Evolutionary conservation across 176 grass and related monocot genomes (phyloP).

Genomic region (Eleusine indica): DNA sequence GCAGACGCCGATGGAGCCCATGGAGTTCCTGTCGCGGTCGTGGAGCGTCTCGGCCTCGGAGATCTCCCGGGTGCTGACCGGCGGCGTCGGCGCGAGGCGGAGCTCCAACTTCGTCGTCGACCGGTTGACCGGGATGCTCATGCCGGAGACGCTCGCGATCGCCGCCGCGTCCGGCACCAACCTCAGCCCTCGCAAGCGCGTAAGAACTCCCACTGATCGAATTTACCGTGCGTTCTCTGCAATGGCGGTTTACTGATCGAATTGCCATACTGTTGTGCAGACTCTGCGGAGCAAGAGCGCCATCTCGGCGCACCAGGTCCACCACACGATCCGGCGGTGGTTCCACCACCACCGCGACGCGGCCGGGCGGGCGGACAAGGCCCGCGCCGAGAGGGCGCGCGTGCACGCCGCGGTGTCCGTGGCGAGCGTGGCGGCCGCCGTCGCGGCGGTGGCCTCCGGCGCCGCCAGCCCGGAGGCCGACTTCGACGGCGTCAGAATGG

Average conservation of each 20-base stretch:
- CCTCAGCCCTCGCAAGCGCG: constrained; percentile 50
- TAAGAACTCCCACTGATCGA: constrained; percentile 26
- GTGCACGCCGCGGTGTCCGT: constrained; percentile 82
- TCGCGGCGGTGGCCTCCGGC: constrained; percentile 60
- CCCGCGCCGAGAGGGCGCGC: constrained; percentile 72
- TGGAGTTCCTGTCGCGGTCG: constrained; percentile 75
- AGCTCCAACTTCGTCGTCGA: constrained; percentile 78
- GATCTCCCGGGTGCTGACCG: constrained; percentile 57
- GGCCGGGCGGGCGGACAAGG: constrained; percentile 60
- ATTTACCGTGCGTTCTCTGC: not conserved
- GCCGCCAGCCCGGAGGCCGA: constrained; percentile 8
- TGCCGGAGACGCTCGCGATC: constrained; percentile 63
- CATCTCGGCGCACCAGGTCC: constrained; percentile 40
- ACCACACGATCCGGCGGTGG: constrained; percentile 65
- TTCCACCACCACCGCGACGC: constrained; percentile 84
- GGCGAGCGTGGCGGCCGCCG: constrained; percentile 81
- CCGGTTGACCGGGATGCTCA: constrained; percentile 58
- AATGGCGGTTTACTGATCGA: not conserved
- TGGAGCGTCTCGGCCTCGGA: constrained; percentile 72
- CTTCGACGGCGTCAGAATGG: constrained; percentile 55
- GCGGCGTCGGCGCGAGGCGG: constrained; percentile 40
- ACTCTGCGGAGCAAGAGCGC: constrained; percentile 47
- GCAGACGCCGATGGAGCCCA: constrained; percentile 64
- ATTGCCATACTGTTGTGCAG: constrained; percentile 22
- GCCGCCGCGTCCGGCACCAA: constrained; percentile 46